Base-by-base conservation (phyloP, 495 filamentous ascomycete genomes). In the Entonaema liquescens region DNA sequence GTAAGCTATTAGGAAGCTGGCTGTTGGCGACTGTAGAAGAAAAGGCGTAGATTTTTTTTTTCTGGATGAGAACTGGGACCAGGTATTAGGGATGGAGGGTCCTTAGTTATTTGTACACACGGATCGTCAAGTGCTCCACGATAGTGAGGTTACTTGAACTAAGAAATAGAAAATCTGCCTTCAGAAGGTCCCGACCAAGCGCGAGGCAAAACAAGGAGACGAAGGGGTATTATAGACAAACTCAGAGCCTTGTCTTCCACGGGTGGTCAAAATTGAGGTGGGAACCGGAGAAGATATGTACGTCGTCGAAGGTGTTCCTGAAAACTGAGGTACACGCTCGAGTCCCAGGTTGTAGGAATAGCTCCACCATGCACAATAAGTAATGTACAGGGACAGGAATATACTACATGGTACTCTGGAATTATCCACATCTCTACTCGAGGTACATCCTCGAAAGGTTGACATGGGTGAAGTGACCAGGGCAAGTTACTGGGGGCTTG, bases 171-270 rank as follows among this genome's bases (percentile, higher is more conserved):
- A 56, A 71, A 76, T 72, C 67, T 77, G 73, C 70, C 68, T 75
- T 77, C n/a, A 59, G 36, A 29, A 57, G 70, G 69, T 72, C 55
- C 35, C 65, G 68, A 15, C 73, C 62, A 65, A 66, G 67, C 47
- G 70, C 40, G 67, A 75, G 59, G 65, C 62, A 66, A 66, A 40
- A 65, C 65, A 61, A 61, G 68, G 66, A 74, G 61, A 70, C 19
- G 64, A 68, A 65, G 68, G 70, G 66, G 59, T 75, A 67, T 77
- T 75, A 75, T 77, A 77, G 66, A 66, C 60, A 73, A 61, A 64
- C 59, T 42, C 59, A 40, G 67, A 74, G 75, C 75, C 75, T 75
- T 67, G 73, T 56, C 56, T 12, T 69, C 28, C 55, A 44, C 47
- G 54, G 63, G 65, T 61, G 28, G 67, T 66, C 61, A 56, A 59